Base-by-base conservation (phyloP, 2,329 filamentous ascomycete genomes). In the Stachybotrys chlorohalonatus region DNA sequence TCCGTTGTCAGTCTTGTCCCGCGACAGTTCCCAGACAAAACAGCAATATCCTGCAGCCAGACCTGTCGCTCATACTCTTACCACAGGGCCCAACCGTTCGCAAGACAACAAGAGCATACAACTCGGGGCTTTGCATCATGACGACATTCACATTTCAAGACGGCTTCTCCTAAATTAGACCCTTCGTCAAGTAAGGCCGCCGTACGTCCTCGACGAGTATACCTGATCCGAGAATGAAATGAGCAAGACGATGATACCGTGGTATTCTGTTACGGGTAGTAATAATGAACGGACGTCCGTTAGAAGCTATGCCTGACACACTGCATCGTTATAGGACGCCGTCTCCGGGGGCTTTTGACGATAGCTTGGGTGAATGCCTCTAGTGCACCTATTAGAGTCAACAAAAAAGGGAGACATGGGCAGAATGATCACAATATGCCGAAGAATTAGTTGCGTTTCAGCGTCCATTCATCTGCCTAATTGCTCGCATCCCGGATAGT, bases 311-410 rank as follows among this genome's bases (percentile, higher is more conserved):
- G 51, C 9, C 59, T 58, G 1, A 57, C 52, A 48, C 57, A 62
- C 13, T 59, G 57, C 17, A 17, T 52, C 1, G 53, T 50, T 5
- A 42, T 54, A 1, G 56, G 42, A 15, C 50, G 57, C n/a, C 24
- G 52, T 11, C 49, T 55, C 50, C 61, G 53, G 3, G 56, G 57
- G 46, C 61, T 64, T 5, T 59, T 47, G 30, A 60, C 56, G 3
- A 64, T 58, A 9, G 48, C 47, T 13, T 58, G 59, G n/a, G 61
- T 60, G 24, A 56, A 60, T n/a, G 54, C 42, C 32, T 59, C 56
- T 1, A 59, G 61, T 6, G 56, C 51, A 11, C 59, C 62, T 64
- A 9, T n/a, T 9, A 6, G 13, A 9, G 11, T 59, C 50, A 61
- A 42, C 9, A 9, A 13, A 42, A 42, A 42, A 42, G 5, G 36